These are phyloP conservation scores for Boletus edulis DNA, from an alignment of 768 basidiomycete genomes.

Conservation along the genomic window DNA sequence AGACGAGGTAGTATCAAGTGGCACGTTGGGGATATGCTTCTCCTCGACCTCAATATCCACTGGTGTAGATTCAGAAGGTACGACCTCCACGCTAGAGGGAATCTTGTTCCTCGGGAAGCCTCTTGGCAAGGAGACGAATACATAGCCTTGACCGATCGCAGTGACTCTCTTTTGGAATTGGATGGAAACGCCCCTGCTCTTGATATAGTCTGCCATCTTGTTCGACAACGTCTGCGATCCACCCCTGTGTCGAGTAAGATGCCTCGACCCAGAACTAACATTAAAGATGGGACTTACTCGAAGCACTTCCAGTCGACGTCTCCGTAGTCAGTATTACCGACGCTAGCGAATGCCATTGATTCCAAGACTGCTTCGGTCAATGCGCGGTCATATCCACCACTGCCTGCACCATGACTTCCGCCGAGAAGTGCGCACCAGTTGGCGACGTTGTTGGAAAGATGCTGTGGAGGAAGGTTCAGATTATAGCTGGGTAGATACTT, in stretches of 20 bases:
- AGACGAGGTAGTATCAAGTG: no score
- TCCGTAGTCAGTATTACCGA: background rate
- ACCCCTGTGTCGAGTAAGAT: constrained; percentile 9
- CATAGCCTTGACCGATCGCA: constrained; percentile 7
- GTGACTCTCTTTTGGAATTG: constrained; percentile 20
- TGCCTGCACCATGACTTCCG: constrained; percentile 7
- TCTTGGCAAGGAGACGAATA: background rate
- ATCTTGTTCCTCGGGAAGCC: background rate
- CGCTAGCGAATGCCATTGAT: constrained; percentile 24
- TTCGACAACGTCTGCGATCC: constrained; percentile 25
- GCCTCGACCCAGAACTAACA: background rate
- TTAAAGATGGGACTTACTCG: constrained; percentile 20
- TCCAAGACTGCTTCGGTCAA: constrained; percentile 36
- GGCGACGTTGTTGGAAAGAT: constrained; percentile 22
- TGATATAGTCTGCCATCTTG: constrained; percentile 21
- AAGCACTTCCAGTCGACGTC: constrained; percentile 30
- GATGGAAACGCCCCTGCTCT: constrained; percentile 1
- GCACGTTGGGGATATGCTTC: no score
- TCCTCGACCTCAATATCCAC: background rate
- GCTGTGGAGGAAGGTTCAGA: constrained; percentile 16
- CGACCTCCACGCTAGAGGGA: background rate
- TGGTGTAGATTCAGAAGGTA: background rate
- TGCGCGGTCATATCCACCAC: constrained; percentile 18
- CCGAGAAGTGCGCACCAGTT: constrained; percentile 35
- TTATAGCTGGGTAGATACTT: constrained; percentile 23